These are phyloP conservation scores for Aristolochia californica DNA, from an alignment of 164 flowering plant species.

Conservation along the genomic window DNA sequence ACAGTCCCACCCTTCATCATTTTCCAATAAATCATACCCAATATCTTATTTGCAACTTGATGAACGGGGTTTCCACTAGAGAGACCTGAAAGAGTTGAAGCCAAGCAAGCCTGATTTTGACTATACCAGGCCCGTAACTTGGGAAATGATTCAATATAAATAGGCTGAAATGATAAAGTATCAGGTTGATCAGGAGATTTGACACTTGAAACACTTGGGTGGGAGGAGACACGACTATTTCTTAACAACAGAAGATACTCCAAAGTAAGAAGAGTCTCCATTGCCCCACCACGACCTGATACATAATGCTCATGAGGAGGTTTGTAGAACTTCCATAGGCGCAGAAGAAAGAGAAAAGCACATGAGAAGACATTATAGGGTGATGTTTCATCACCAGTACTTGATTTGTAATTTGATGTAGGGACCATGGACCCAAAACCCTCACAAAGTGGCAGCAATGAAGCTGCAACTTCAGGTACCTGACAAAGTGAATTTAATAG, in stretches of 20 bases:
- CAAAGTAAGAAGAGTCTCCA: slow-evolving; percentile 45
- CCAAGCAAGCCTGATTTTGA: slow-evolving; percentile 73
- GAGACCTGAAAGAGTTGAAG: slow-evolving; percentile 68
- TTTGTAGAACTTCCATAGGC: slow-evolving; percentile 81
- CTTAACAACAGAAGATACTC: slow-evolving; percentile 64
- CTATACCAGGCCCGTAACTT: slow-evolving; percentile 76
- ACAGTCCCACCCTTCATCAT: slow-evolving; percentile 34
- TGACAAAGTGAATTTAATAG: slow-evolving; percentile 16
- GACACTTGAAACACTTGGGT: slow-evolving; percentile 11
- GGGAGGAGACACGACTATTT: slow-evolving; percentile 36
- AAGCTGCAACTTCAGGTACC: slow-evolving; percentile 85
- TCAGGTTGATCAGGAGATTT: slow-evolving; percentile 14
- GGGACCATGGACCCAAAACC: slow-evolving; percentile 70
- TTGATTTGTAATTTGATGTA: slow-evolving; percentile 26
- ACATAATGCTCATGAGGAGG: slow-evolving; percentile 63
- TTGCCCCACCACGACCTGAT: slow-evolving; percentile 26
- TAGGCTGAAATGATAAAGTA: slow-evolving; percentile 27
- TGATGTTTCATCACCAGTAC: slow-evolving; percentile 42
- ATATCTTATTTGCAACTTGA: slow-evolving; percentile 59
- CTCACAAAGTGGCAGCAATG: slow-evolving; percentile 86
- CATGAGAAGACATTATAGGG: slow-evolving; percentile 58
- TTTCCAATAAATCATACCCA: slow-evolving; percentile 67
- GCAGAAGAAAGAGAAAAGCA: slow-evolving; percentile 80
- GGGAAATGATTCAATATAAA: slow-evolving; percentile 69
- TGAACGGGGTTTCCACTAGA: slow-evolving; percentile 59